Percentiles rank a stretch among this genome's conserved stretches.
phyloP scores from a whole-genome alignment of 1,284 basidiomycete species.

The Mixia osmundae region DNA sequence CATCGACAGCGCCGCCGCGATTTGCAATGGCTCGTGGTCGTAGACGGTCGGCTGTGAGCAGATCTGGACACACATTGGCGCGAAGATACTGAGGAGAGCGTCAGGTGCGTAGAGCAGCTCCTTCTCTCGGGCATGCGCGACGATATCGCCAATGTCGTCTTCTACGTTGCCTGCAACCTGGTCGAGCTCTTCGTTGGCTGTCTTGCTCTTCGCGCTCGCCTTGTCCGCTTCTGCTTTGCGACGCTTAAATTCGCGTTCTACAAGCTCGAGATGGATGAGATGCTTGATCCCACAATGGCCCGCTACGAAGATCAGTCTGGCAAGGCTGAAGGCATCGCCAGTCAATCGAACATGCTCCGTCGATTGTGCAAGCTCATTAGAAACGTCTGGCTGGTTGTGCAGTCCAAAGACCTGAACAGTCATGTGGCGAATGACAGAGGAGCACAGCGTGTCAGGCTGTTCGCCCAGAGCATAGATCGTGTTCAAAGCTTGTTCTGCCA shows the following conservation, averaged over 20 bases:
- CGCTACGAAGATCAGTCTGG: conserved; percentile 76
- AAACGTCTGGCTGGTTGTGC: conserved; percentile 5
- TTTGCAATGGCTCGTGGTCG: conserved; percentile 69
- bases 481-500: conserved; percentile 92
- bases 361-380: not conserved
- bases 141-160: conserved; percentile 87
- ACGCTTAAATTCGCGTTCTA: conserved; percentile 91
- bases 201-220: conserved; percentile 16
- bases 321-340: conserved; percentile 53
- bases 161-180: conserved; percentile 94
- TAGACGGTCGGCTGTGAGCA: conserved; percentile 60
- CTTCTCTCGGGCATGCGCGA: conserved; percentile 56
- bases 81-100: conserved; percentile 66
- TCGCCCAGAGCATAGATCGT: conserved; percentile 85
- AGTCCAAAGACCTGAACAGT: conserved; percentile 43
- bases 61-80: conserved; percentile 70
- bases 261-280: conserved; percentile 82
- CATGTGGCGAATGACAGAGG: conserved; percentile 56
- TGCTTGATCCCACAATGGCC: conserved; percentile 96
- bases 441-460: conserved; percentile 70
- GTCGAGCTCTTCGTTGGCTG: conserved; percentile 59
- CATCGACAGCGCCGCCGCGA: conserved; percentile 66
- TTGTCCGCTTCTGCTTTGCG: conserved; percentile 71
- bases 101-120: conserved; percentile 66
- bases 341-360: conserved; percentile 25